Evolutionary conservation across 768 basidiomycete species (phyloP), one percentile per base, ranked within the genome.

Genomic region (Kwoniella sp.): DNA sequence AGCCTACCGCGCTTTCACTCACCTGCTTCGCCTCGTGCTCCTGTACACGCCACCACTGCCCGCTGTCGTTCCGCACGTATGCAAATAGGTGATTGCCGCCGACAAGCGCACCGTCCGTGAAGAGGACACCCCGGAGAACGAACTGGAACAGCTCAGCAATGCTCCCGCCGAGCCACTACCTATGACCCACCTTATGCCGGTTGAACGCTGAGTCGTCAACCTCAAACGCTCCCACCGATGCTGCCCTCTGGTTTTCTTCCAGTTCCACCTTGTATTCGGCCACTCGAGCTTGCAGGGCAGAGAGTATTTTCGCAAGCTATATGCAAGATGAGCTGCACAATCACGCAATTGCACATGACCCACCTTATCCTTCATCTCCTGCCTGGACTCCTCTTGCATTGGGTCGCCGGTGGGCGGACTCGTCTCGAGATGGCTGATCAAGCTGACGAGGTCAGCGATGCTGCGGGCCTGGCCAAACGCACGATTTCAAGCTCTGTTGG

Each of bases 21-120:
- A 66, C 65, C 33, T 40, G 32, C 5, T 52, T 42, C 9, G 49
- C 45, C 34, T 66, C 62, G 25, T 66, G 60, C 8, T 66, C 68
- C 39, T 59, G 59, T 10, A 67, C 50, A 45, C 63, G 64, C 64
- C 61, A 69, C 68, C 68, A 70, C 20, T 31, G 20, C 3, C 56
- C 63, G 36, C 59, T 53, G 4, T 59, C 68, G 2, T 32, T 43
- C 27, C 50, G 20, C 12, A 65, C 46, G 44, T 70, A 70, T 2
- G 46, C 44, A 40, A 62, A 70, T 3, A 70, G 43, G 39, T 70
- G 68, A 19, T 55, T 47, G 1, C 42, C 46, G 7, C 44, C 58
- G 6, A 65, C 59, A 0, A 58, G 49, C 6, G 56, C 57, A 6
- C 68, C 68, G 39, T 70, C 68, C 32, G 66, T 53, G 46, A 62